Evolutionary conservation across 257 asterid genomes (phyloP).

Genomic region (Solanum infundibuliforme): DNA sequence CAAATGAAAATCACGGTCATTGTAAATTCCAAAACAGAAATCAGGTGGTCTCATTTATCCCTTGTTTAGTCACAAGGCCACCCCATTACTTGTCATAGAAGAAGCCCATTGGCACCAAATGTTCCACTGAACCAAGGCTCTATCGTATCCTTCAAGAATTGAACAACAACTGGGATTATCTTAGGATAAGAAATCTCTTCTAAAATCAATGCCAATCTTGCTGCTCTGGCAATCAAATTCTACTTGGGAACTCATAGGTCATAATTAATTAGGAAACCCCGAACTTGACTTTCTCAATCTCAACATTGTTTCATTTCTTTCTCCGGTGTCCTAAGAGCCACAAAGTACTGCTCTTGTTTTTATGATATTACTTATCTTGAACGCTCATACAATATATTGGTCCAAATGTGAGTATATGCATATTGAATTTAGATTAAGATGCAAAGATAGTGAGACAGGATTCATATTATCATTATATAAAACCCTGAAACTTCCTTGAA

Average conservation of each 20-base stretch:
- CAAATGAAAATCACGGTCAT: constrained; percentile 73
- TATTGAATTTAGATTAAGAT: not conserved
- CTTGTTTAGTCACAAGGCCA: constrained; percentile 79
- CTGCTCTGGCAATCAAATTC: constrained; percentile 79
- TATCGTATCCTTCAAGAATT: constrained; percentile 62
- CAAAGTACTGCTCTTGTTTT: not conserved
- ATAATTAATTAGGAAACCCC: not conserved
- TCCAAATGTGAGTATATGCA: not conserved
- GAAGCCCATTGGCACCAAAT: constrained; percentile 59
- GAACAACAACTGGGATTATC: constrained; percentile 47
- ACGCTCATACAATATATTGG: not conserved
- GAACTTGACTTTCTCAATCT: not conserved
- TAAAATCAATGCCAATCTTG: constrained; percentile 76
- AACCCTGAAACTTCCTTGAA: not conserved
- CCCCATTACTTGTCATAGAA: constrained; percentile 81
- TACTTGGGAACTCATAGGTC: not conserved
- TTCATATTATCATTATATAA: not conserved
- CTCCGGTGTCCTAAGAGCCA: not conserved
- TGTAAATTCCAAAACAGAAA: constrained; percentile 81
- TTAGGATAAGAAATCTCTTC: constrained; percentile 63
- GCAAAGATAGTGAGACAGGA: not conserved
- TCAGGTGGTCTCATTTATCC: constrained; percentile 68
- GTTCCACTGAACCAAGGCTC: constrained; percentile 87
- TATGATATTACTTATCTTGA: not conserved
- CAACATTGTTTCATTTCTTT: not conserved